These are phyloP conservation scores for Tylopilus intermedius DNA, from an alignment of 768 basidiomycete species.

Conservation along the genomic window DNA sequence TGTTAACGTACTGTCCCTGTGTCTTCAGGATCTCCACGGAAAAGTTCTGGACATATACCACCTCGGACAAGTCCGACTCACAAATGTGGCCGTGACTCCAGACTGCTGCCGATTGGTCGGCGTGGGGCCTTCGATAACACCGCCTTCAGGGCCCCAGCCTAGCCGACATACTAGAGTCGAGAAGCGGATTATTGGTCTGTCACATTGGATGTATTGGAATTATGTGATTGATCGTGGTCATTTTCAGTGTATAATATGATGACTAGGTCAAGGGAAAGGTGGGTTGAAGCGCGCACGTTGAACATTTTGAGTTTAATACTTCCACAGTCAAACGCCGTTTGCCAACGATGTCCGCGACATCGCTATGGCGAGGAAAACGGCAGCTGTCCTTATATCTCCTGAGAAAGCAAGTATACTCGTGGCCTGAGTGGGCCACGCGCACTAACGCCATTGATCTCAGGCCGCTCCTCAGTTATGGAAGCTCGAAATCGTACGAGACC, in stretches of 20 bases:
- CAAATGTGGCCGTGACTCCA: slow-evolving; percentile 47
- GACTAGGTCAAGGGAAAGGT: slow-evolving; percentile 43
- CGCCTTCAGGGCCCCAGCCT: slow-evolving; percentile 41
- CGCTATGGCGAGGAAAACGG: slow-evolving; percentile 40
- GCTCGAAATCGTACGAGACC: slow-evolving; percentile 57
- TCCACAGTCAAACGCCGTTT: slow-evolving; percentile 47
- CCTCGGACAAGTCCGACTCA: slow-evolving; percentile 42
- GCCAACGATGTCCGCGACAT: slow-evolving; percentile 53
- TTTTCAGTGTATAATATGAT: slow-evolving; percentile 45
- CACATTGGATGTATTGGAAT: background rate
- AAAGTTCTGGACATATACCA: slow-evolving; percentile 40
- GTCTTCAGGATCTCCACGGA: slow-evolving; percentile 40
- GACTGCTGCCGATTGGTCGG: slow-evolving; percentile 44
- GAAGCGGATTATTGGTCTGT: slow-evolving; percentile 48
- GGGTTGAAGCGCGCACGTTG: slow-evolving; percentile 6
- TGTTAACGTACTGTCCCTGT: slow-evolving; percentile 14
- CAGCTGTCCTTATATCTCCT: slow-evolving; percentile 39
- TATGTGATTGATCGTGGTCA: slow-evolving; percentile 1
- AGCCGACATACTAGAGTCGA: slow-evolving; percentile 45
- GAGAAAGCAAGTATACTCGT: slow-evolving; percentile 20
- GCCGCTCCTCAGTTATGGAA: slow-evolving; percentile 78
- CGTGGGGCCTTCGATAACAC: slow-evolving; percentile 44
- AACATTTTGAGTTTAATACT: slow-evolving; percentile 10
- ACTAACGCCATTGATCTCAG: slow-evolving; percentile 31
- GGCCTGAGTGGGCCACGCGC: slow-evolving; percentile 7